phyloP scores from a whole-genome alignment of 1,284 basidiomycete species.

The Hypsizygus ulmarius region DNA sequence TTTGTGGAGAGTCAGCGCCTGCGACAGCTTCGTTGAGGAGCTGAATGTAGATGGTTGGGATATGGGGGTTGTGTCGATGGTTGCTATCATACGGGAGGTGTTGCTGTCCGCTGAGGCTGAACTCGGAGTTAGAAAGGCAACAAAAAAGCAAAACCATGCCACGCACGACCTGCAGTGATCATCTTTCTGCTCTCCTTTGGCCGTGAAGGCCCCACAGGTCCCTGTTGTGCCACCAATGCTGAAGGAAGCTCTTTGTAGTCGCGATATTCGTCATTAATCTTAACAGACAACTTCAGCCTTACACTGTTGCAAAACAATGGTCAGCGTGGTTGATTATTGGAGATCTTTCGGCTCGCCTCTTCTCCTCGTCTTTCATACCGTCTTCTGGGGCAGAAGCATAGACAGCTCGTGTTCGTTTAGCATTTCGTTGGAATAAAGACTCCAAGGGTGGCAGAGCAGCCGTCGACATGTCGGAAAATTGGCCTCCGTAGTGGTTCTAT shows the following conservation, averaged over 20 bases:
- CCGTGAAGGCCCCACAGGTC: constrained; percentile 72
- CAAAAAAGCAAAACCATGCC: constrained; percentile 4
- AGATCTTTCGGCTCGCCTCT: constrained; percentile 45
- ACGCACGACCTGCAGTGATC: constrained; percentile 71
- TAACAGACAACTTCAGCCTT: constrained; percentile 64
- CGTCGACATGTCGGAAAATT: constrained; percentile 32
- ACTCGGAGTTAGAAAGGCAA: constrained; percentile 1
- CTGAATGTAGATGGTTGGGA: constrained; percentile 65
- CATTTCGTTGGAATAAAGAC: constrained; percentile 55
- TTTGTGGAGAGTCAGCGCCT: constrained; percentile 87
- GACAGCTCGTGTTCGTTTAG: constrained; percentile 66
- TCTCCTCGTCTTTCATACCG: constrained; percentile 62
- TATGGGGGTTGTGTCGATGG: constrained; percentile 66
- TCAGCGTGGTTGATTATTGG: neutral
- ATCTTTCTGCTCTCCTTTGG: constrained; percentile 63
- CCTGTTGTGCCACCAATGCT: constrained; percentile 79
- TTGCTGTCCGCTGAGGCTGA: constrained; percentile 44
- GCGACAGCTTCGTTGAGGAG: constrained; percentile 67
- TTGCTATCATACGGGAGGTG: constrained; percentile 61
- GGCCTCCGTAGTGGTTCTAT: neutral
- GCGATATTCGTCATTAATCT: constrained; percentile 85
- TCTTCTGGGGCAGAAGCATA: constrained; percentile 67
- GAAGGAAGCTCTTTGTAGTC: constrained; percentile 86
- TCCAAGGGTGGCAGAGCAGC: constrained; percentile 66
- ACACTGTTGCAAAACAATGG: constrained; percentile 39